Evolutionary conservation across 257 asterid species (phyloP), one percentile per base, ranked within the genome.

Genomic region (Cordia subcordata): DNA sequence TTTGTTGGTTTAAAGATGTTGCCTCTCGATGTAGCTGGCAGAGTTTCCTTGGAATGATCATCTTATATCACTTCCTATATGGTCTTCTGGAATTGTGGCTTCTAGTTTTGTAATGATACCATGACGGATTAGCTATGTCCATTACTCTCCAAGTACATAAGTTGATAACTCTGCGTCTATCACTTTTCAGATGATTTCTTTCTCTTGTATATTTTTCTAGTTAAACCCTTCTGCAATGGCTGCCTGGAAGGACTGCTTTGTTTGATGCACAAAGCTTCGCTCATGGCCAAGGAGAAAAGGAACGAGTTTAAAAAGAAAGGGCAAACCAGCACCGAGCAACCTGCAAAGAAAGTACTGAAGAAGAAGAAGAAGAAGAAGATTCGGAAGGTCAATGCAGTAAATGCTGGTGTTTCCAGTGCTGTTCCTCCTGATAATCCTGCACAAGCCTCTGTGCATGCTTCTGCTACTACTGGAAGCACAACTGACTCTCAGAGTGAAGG

Each of bases 281-380:
- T 54, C 49, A 65, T 77, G 71, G 76, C 74, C 22, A 73, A 63
- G 80, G 62, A 15, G 23, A 66, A 58, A 46, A 74, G 73, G 13
- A 68, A 33, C 63, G 75, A 65, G 54, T 47, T 44, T 42, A 42
- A 14, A 33, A 63, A 45, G 66, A 65, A 73, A 55, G 74, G 71
- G 33, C 63, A 59, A 50, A 61, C 12, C 38, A 55, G 65, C 50
- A 73, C 55, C 44, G 71, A 35, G 5, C 66, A 51, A 64, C 64
- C 42, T 60, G 54, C 59, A 39, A 58, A 58, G 17, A 22, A 19
- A 50, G 14, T 20, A 57, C 56, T 74, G 22, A 66, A 74, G 72
- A 74, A 68, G 66, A 55, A 39, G 27, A 64, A 10, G 47, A 42
- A 11, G 15, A 42, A 64, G 39, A 69, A 45, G 37, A 54, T 49